Evolutionary conservation across 2,329 filamentous ascomycete species (phyloP).

Genomic region (Endoconidiophora laricicola): DNA sequence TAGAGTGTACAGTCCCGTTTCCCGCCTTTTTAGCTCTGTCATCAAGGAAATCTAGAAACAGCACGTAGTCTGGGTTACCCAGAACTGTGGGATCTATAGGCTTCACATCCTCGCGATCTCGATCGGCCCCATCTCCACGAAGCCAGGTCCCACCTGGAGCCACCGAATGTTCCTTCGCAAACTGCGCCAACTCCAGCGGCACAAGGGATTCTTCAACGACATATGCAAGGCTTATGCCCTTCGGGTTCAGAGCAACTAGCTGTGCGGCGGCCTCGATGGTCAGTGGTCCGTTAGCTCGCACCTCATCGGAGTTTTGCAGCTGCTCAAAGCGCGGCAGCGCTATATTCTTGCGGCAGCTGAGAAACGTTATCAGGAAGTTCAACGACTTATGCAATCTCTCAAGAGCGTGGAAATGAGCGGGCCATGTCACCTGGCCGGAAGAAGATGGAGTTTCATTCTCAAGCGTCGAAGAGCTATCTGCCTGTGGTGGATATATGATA

Average conservation of each 20-base stretch:
- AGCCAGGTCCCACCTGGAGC: constrained; percentile 1
- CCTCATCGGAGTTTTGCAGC: constrained; percentile 69
- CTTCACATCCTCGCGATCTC: neutral
- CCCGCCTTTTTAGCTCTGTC: constrained; percentile 24
- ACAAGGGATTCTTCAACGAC: constrained; percentile 73
- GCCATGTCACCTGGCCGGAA: constrained; percentile 38
- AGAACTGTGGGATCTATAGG: constrained; percentile 42
- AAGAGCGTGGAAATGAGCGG: constrained; percentile 53
- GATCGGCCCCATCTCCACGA: constrained; percentile 1
- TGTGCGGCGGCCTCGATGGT: constrained; percentile 64
- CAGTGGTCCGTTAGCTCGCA: constrained; percentile 42
- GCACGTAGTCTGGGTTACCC: constrained; percentile 35
- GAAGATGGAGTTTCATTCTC: no score
- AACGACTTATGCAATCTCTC: constrained; percentile 67
- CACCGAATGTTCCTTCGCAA: neutral
- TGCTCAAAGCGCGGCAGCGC: constrained; percentile 73
- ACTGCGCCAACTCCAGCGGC: constrained; percentile 40
- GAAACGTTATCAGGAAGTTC: constrained; percentile 90
- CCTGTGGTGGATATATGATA: no score
- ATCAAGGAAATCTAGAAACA: constrained; percentile 87
- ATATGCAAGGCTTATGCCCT: constrained; percentile 67
- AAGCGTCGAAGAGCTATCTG: no score
- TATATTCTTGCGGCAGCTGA: constrained; percentile 79
- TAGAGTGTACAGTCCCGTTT: neutral
- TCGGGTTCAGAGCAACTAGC: constrained; percentile 61